These are phyloP conservation scores for Blastobotrys attinorum DNA, from an alignment of 805 yeast species.

Conservation along the genomic window DNA sequence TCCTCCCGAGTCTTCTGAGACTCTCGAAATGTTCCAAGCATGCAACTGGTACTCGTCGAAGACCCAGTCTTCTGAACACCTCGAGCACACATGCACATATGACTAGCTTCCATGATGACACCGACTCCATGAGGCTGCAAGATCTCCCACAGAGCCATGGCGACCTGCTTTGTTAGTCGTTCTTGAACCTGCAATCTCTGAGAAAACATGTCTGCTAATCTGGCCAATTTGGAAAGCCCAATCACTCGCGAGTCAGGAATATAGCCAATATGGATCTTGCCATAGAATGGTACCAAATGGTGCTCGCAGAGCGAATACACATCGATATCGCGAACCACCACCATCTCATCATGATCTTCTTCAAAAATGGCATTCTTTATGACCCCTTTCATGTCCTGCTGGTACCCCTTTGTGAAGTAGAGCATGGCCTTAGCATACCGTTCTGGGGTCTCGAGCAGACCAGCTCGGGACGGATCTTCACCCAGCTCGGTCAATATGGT, in stretches of 20 bases:
- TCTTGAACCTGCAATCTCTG: conserved; percentile 98
- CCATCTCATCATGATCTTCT: conserved; percentile 99
- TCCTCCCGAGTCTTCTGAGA: conserved; percentile 96
- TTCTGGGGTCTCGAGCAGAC: conserved; percentile 88
- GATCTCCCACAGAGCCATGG: conserved; percentile 88
- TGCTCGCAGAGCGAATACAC: conserved; percentile 93
- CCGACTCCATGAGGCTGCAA: conserved; percentile 95
- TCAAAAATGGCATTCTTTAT: conserved; percentile 94
- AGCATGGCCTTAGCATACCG: conserved; percentile 96
- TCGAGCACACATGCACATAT: conserved; percentile 98
- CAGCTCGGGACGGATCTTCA: conserved; percentile 84
- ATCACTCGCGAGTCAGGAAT: conserved; percentile 90
- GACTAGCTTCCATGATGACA: conserved; percentile 94
- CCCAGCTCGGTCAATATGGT: conserved; percentile 72
- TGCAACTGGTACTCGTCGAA: conserved; percentile 88
- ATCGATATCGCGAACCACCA: conserved; percentile 90
- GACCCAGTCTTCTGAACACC: conserved; percentile 96
- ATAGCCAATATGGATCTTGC: conserved; percentile 96
- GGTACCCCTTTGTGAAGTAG: conserved; percentile 92
- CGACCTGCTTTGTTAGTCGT: conserved; percentile 91
- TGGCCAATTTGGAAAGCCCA: conserved; percentile 86
- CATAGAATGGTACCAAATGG: conserved; percentile 94
- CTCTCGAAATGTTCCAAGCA: conserved; percentile 92
- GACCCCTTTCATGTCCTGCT: conserved; percentile 85
- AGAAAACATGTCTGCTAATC: conserved; percentile 94